Evolutionary conservation across 345 rosid genomes (phyloP).

Genomic region (Anastatica hierochuntica): DNA sequence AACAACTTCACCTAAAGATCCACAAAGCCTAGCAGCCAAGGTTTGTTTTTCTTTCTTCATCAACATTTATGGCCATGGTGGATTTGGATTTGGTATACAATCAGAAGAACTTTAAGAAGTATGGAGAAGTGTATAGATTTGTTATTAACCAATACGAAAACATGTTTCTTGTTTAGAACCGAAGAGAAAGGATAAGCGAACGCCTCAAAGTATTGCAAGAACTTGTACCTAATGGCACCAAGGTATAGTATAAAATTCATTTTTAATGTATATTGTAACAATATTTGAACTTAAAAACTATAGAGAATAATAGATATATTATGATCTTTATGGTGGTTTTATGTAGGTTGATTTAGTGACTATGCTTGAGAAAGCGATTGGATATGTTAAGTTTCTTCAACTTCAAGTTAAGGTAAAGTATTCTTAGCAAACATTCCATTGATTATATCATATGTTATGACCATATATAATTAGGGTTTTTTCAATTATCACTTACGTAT

Average conservation of each 20-base stretch:
- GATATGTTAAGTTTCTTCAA: conserved; percentile 94
- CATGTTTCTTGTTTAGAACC: conserved; percentile 36
- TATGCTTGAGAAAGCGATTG: conserved; percentile 84
- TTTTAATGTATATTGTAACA: not conserved
- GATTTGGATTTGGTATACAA: not conserved
- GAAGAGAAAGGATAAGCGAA: conserved; percentile 87
- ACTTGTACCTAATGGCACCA: conserved; percentile 82
- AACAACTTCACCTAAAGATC: conserved; percentile 52
- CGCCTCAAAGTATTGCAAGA: conserved; percentile 75
- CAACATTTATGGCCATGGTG: not conserved
- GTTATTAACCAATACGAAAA: not conserved
- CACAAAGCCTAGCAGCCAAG: conserved; percentile 95
- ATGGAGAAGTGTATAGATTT: not conserved
- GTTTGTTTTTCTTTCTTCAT: conserved; percentile 26
- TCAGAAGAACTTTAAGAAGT: not conserved
- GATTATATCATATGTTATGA: not conserved
- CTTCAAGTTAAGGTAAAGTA: conserved; percentile 77
- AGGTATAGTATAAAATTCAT: conserved; percentile 18
- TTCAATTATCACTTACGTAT: not conserved
- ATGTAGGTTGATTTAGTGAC: conserved; percentile 83
- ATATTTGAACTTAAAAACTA: not conserved
- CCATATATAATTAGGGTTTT: not conserved
- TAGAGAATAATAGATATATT: too few relatives aligned
- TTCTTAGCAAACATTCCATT: not conserved
- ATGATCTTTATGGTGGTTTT: not conserved